Evolutionary conservation across 148 eudicot genomes (phyloP).

Genomic region (Silene uniflora): DNA sequence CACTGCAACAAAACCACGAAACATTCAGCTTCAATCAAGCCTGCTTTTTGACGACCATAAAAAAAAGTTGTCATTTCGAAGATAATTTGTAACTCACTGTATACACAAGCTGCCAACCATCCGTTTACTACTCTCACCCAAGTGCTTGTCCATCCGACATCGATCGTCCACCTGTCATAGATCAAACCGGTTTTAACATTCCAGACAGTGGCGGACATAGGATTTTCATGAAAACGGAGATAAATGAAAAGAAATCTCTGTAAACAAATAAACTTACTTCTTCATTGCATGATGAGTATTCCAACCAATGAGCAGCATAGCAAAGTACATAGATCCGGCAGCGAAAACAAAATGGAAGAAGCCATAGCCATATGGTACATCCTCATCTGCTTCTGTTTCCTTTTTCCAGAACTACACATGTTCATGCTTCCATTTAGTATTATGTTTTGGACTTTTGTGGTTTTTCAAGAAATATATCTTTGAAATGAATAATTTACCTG

Average conservation of each 20-base stretch:
- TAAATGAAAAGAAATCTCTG: not conserved
- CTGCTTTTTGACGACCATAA: not conserved
- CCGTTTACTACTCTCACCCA: slow-evolving; percentile 85
- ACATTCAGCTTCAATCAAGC: not conserved
- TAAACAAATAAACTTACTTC: slow-evolving; percentile 41
- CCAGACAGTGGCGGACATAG: not conserved
- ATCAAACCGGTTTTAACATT: not conserved
- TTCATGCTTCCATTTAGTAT: not conserved
- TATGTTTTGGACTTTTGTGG: not conserved
- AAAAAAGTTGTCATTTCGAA: not conserved
- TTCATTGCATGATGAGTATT: slow-evolving; percentile 64
- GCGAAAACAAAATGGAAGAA: slow-evolving; percentile 91
- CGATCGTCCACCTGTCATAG: slow-evolving; percentile 72
- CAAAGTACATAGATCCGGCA: slow-evolving; percentile 85
- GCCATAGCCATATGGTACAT: slow-evolving; percentile 76
- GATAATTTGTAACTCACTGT: slow-evolving; percentile 45
- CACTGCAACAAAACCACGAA: slow-evolving; percentile 40
- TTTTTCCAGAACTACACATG: slow-evolving; percentile 56
- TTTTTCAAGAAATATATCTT: not conserved
- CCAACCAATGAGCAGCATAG: slow-evolving; percentile 83
- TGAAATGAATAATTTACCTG: slow-evolving; percentile 38
- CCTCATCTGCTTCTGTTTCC: slow-evolving; percentile 49
- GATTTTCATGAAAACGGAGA: too few species aligned
- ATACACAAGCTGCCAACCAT: slow-evolving; percentile 84
- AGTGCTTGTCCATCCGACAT: slow-evolving; percentile 95